These are phyloP conservation scores for Citrullus colocynthis DNA, from an alignment of 306 rosid species.

Conservation along the genomic window DNA sequence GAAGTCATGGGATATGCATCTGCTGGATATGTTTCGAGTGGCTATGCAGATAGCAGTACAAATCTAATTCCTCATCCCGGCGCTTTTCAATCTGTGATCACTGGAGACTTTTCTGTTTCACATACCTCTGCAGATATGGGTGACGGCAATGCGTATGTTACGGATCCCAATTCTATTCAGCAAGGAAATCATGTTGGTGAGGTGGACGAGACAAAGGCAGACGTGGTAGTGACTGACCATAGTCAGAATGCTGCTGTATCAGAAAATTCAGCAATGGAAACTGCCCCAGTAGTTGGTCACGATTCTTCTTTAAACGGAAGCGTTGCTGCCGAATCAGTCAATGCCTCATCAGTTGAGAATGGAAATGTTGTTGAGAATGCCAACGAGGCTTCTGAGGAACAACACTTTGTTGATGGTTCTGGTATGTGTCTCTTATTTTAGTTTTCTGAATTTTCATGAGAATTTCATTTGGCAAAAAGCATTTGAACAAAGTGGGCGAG, in stretches of 20 bases:
- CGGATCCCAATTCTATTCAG: constrained; percentile 34
- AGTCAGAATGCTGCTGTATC: constrained; percentile 17
- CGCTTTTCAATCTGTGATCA: constrained; percentile 16
- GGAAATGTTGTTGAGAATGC: constrained; percentile 43
- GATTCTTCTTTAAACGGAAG: constrained; percentile 43
- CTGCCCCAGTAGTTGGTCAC: constrained; percentile 21
- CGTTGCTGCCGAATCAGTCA: constrained; percentile 11
- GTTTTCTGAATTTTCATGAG: neutral
- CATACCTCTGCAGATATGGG: constrained; percentile 20
- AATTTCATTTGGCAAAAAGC: neutral
- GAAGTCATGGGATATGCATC: constrained; percentile 24
- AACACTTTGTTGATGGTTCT: constrained; percentile 53
- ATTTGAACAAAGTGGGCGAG: neutral
- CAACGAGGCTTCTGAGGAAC: constrained; percentile 37
- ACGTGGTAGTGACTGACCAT: constrained; percentile 21
- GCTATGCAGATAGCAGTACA: constrained; percentile 28
- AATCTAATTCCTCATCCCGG: constrained; percentile 26
- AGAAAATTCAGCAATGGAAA: constrained; percentile 24
- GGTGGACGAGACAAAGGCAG: constrained; percentile 21
- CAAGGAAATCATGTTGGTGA: constrained; percentile 37
- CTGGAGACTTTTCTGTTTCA: constrained; percentile 25
- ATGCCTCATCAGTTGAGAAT: constrained; percentile 32
- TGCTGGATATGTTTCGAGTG: constrained; percentile 28
- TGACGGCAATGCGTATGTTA: constrained; percentile 27
- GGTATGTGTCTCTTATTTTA: constrained; percentile 26